Percentiles rank a stretch among this genome's conserved stretches.
Evolutionary conservation across 352 stramenopile genomes (phyloP).

Genomic region (Phytophthora rubi): DNA sequence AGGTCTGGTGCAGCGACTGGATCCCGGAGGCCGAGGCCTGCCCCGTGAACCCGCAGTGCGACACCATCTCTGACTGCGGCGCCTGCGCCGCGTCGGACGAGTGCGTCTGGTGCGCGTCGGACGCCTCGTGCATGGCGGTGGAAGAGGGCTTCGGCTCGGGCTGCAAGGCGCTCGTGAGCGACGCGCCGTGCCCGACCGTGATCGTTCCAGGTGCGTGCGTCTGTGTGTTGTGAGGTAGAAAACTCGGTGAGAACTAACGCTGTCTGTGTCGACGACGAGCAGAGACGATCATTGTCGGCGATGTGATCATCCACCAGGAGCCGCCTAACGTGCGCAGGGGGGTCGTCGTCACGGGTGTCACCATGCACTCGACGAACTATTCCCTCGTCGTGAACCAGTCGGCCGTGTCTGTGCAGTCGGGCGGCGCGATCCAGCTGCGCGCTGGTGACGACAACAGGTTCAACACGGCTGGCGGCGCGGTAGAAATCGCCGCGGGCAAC

Average conservation of each 20-base stretch:
- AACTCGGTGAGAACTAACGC: not conserved
- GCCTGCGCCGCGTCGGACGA: slow-evolving; percentile 62
- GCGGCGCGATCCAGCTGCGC: slow-evolving; percentile 56
- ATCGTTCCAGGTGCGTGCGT: slow-evolving; percentile 68
- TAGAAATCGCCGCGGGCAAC: slow-evolving; percentile 69
- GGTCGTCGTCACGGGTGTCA: slow-evolving; percentile 48
- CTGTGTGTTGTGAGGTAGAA: slow-evolving; percentile 9
- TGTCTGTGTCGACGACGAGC: slow-evolving; percentile 21
- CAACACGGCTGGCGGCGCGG: slow-evolving; percentile 62
- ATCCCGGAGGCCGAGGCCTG: slow-evolving; percentile 66
- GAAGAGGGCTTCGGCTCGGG: slow-evolving; percentile 84
- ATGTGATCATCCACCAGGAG: slow-evolving; percentile 63
- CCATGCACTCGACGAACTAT: slow-evolving; percentile 44
- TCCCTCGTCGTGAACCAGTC: slow-evolving; percentile 51
- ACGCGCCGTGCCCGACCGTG: slow-evolving; percentile 81
- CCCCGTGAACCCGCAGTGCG: slow-evolving; percentile 69
- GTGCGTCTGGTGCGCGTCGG: slow-evolving; percentile 92
- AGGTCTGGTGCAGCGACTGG: slow-evolving; percentile 67
- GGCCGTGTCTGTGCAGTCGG: slow-evolving; percentile 46
- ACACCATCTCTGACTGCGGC: slow-evolving; percentile 58
- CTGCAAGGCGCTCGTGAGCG: slow-evolving; percentile 86
- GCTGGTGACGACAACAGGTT: slow-evolving; percentile 74
- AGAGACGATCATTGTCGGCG: slow-evolving; percentile 65
- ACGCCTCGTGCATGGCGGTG: slow-evolving; percentile 82
- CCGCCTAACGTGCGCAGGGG: slow-evolving; percentile 46